Base-by-base conservation (phyloP, 345 rosid genomes). In the Theobroma cacao region DNA sequence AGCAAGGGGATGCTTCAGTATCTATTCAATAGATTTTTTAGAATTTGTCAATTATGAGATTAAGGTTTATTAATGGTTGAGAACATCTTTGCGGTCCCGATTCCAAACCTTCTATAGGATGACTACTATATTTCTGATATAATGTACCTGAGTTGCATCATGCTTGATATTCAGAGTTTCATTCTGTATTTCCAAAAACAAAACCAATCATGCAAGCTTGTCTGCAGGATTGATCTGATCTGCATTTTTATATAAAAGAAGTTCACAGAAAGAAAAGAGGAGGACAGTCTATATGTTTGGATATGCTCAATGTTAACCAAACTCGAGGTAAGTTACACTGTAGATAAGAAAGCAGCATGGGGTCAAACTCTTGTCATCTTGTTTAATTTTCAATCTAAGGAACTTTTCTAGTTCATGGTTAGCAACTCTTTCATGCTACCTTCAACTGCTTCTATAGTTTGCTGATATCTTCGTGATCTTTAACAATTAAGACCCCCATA, bases 181-280 rank as follows among this genome's bases (percentile, higher is more conserved):
- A 63, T 4, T 74, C 10, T 61, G 14, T 74, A 24, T 40, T 59
- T 67, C 28, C 59, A 30, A 26, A 30, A 26, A 43, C 65, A 69
- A 74, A 63, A 82, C 72, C 81, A 60, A 73, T 61, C 28, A 40
- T 48, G 61, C 30, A 74, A 66, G 76, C 66, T 74, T 77, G 75
- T 66, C 56, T 74, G 59, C 64, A 36, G 84, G 65, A 66, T 6
- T 77, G 38, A 47, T 63, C 60, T 77, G 38, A 47, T 63, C 60
- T 67, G 72, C 77, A 82, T 75, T 68, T 61, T 75, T 52, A 69
- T 61, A 30, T 65, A 20, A 77, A 76, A 74, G 77, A 72, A 61
- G 76, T 78, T 66, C 56, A 40, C 70, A 64, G 63, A 77, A 77
- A 64, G 68, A 64, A 72, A 81, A 65, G 59, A 22, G 71, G 60